phyloP scores from a whole-genome alignment of 1,284 basidiomycete genomes.

The Anthracocystis setariae region DNA sequence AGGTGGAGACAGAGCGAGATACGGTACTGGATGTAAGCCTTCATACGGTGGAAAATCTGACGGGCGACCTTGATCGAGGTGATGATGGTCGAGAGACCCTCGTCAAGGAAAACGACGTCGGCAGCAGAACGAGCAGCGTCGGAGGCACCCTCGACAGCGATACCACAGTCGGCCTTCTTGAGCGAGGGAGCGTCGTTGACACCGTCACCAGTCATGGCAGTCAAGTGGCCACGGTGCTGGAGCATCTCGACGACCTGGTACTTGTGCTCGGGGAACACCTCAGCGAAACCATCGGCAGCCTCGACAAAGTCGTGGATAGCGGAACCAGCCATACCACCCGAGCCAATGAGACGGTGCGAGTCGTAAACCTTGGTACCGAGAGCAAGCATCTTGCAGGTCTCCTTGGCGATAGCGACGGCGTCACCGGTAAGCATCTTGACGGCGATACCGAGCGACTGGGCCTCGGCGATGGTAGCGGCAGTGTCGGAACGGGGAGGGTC shows the following conservation, averaged over 20 bases:
- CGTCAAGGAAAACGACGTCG: constrained; percentile 73
- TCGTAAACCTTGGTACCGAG: constrained; percentile 73
- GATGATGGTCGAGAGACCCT: constrained; percentile 71
- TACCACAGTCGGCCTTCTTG: constrained; percentile 71
- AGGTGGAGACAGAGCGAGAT: constrained; percentile 72
- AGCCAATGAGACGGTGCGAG: constrained; percentile 72
- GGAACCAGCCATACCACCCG: constrained; percentile 71
- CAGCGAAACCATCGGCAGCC: constrained; percentile 73
- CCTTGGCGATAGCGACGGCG: constrained; percentile 73
- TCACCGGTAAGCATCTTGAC: constrained; percentile 75
- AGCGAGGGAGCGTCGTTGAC: constrained; percentile 71
- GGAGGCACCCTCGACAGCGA: constrained; percentile 71
- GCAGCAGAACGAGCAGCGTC: constrained; percentile 71
- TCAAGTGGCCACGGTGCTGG: constrained; percentile 72
- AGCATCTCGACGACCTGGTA: constrained; percentile 73
- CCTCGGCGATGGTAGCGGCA: constrained; percentile 72
- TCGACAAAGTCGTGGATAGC: constrained; percentile 73
- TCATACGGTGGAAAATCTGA: constrained; percentile 74
- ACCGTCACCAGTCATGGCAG: constrained; percentile 71
- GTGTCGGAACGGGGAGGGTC: constrained; percentile 73
- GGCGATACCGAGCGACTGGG: constrained; percentile 71
- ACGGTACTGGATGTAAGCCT: constrained; percentile 71
- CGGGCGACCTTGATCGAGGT: constrained; percentile 73
- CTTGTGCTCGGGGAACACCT: constrained; percentile 74
- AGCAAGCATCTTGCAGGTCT: constrained; percentile 72